These are phyloP conservation scores for Dissophora globulifera DNA, from an alignment of 192 early-diverging fungal species.

Conservation along the genomic window DNA sequence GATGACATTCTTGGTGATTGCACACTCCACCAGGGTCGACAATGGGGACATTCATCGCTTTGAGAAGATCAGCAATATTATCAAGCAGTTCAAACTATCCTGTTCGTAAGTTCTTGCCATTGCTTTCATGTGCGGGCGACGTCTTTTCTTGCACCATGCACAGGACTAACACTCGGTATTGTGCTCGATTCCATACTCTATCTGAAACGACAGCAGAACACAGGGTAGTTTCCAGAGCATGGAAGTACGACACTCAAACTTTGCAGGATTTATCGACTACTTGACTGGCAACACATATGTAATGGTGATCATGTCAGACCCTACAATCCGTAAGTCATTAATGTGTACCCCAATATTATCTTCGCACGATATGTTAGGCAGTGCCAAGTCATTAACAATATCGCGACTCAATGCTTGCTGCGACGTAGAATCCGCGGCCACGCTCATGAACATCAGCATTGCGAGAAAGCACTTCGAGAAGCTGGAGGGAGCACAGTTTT, in stretches of 20 bases:
- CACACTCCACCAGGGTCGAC: slow-evolving; percentile 71
- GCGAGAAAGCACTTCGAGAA: slow-evolving; percentile 86
- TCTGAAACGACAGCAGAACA: slow-evolving; percentile 62
- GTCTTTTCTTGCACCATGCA: too few species aligned
- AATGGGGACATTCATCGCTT: slow-evolving; percentile 82
- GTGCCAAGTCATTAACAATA: too few species aligned
- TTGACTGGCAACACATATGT: slow-evolving; percentile 88
- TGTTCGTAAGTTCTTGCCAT: slow-evolving; percentile 80
- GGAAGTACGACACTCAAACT: slow-evolving; percentile 82
- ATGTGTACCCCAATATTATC: not conserved
- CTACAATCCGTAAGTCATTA: slow-evolving; percentile 77
- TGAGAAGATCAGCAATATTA: slow-evolving; percentile 91
- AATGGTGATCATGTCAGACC: slow-evolving; percentile 89
- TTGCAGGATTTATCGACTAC: slow-evolving; percentile 84
- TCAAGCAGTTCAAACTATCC: slow-evolving; percentile 91
- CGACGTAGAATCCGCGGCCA: slow-evolving; percentile 79
- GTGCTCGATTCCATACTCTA: too few species aligned
- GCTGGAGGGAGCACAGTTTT: slow-evolving; percentile 68
- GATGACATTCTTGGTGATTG: slow-evolving; percentile 95
- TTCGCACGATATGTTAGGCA: too few species aligned
- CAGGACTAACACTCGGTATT: too few species aligned
- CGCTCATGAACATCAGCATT: slow-evolving; percentile 82
- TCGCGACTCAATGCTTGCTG: not conserved
- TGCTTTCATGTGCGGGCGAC: too few species aligned
- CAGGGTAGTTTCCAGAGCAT: slow-evolving; percentile 89